These are phyloP conservation scores for Pelargonium australe DNA, from an alignment of 441 rosid species.

Conservation along the genomic window DNA sequence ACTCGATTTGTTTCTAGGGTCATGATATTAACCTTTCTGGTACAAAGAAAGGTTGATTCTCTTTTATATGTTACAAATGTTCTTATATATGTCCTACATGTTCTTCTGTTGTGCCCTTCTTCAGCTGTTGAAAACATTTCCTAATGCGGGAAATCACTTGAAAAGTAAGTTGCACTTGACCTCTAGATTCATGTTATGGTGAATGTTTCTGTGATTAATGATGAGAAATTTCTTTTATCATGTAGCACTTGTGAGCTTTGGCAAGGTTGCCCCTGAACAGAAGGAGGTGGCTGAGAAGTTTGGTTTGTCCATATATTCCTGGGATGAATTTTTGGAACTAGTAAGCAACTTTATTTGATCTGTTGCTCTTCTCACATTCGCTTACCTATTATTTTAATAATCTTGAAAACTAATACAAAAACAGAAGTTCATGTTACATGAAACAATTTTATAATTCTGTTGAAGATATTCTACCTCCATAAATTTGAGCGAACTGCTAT, in stretches of 20 bases:
- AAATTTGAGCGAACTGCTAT: no score
- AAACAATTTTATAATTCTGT: no score
- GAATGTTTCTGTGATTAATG: background rate
- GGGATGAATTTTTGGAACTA: slow-evolving; percentile 81
- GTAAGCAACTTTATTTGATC: slow-evolving; percentile 28
- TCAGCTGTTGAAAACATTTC: slow-evolving; percentile 82
- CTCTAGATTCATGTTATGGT: slow-evolving; percentile 13
- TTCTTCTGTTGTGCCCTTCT: slow-evolving; percentile 15
- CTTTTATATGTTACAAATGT: slow-evolving; percentile 4
- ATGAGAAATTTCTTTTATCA: slow-evolving; percentile 16
- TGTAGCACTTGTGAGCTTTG: slow-evolving; percentile 94
- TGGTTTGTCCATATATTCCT: slow-evolving; percentile 54
- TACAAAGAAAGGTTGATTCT: background rate
- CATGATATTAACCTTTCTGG: background rate
- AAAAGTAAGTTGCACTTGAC: slow-evolving; percentile 50
- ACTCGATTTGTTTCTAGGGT: background rate
- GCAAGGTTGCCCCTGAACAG: slow-evolving; percentile 57
- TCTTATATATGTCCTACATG: slow-evolving; percentile 7
- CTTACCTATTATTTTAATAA: background rate
- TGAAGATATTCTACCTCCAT: no score
- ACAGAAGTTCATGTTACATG: no score
- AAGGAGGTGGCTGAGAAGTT: slow-evolving; percentile 56
- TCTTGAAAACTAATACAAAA: background rate
- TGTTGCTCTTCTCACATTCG: background rate
- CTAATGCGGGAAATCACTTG: slow-evolving; percentile 50